Evolutionary conservation across 2,329 filamentous ascomycete genomes (phyloP).

Genomic region (Coniochaeta prunicola): DNA sequence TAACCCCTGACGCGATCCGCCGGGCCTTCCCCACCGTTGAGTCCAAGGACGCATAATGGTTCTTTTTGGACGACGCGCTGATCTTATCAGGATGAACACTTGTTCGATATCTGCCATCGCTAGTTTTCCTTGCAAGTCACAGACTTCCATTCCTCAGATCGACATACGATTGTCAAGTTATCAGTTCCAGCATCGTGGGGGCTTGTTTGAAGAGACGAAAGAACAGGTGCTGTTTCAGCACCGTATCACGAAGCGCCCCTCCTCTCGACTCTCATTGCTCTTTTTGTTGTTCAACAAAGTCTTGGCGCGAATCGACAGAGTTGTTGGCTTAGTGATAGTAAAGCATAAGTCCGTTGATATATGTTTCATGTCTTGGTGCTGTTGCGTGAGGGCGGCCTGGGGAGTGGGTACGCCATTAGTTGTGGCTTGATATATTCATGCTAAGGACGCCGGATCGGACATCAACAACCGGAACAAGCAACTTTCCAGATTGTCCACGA

Average conservation of each 20-base stretch:
- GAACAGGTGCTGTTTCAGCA: slow-evolving; percentile 16
- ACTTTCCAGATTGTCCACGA: background rate
- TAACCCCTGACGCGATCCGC: background rate
- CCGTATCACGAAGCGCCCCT: background rate
- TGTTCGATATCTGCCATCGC: background rate
- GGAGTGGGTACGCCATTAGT: background rate
- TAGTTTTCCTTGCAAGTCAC: background rate
- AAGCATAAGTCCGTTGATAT: background rate
- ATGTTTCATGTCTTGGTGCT: background rate
- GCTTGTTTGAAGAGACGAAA: background rate
- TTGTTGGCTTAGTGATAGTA: background rate
- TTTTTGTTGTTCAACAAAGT: background rate
- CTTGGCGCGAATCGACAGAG: background rate
- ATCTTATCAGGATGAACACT: too few relatives aligned
- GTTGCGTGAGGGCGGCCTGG: background rate
- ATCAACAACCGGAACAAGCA: background rate
- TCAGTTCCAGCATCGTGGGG: background rate
- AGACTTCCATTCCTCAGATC: background rate
- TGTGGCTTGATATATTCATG: slow-evolving; percentile 2
- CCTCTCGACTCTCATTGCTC: background rate
- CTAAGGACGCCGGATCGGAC: background rate
- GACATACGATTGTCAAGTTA: background rate
- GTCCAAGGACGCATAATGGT: background rate
- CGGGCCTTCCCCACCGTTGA: background rate
- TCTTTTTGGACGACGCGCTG: background rate